Base-by-base conservation (phyloP, 192 early-diverging fungal species). In the Backusella tuberculispora region DNA sequence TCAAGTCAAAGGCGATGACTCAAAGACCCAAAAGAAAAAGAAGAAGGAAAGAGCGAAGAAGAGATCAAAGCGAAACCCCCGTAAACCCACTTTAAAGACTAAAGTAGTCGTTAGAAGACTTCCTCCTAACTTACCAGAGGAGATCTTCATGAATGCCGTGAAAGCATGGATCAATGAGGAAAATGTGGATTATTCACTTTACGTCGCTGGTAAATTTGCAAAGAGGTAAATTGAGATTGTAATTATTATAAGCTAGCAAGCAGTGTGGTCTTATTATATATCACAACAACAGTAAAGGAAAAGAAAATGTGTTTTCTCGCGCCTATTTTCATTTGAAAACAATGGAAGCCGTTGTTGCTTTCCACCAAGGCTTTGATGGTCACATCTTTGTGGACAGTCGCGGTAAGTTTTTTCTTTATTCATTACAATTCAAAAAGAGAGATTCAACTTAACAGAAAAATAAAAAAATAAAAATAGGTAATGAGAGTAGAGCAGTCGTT, bases 91-190 rank as follows among this genome's bases (percentile, higher is more conserved):
- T 9, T 41, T 74, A 6, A 88, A 86, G 66, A 88, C 85, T 53
- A 96, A 96, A 78, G 85, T 95, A 17, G 88, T 96, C 13, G 85
- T 96, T 6, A 84, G 94, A 38, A 79, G 92, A 19, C 82, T 96
- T 14, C 94, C 94, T 10, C 91, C 94, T 29, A 89, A 88, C 66
- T 71, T 96, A 3, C 93, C 94, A 6, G 90, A 93, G 76, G 80
- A 87, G 7, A 80, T 90, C 29, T 94, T 96, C 76, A 64, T 85
- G 76, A 83, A 83, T 15, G 80, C 89, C 2, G 85, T 95, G 7
- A 84, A 87, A 40, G 75, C 76, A 17, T 92, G 90, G 85, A 72
- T 85, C 2, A 78, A 72, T 26, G 83, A 87, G 43, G 69, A 76
- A 1, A 76, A 81, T 21, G 64, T 82, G 5, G 91, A 89, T 46